phyloP scores from a whole-genome alignment of 169 alveolate genomes.

The Plasmodium fragile region DNA sequence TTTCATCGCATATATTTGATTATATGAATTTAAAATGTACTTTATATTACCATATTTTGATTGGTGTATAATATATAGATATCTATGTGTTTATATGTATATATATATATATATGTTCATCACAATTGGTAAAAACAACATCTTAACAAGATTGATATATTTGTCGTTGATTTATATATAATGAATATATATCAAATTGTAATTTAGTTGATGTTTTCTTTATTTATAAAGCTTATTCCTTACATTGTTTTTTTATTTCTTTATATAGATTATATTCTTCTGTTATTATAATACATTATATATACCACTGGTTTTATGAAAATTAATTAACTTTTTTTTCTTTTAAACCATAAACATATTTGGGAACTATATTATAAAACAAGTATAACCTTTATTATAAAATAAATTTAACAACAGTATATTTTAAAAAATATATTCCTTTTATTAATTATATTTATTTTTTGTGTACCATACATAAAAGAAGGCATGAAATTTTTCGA shows the following conservation, averaged over 20 bases:
- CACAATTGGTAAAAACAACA: not conserved
- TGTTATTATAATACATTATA: not conserved
- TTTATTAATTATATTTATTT: no score
- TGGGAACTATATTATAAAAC: not conserved
- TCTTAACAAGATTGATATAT: no score
- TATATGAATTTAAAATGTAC: not conserved
- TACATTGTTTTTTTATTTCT: no score
- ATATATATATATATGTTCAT: no score
- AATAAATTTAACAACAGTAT: not conserved
- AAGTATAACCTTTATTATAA: not conserved
- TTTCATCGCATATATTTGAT: not conserved
- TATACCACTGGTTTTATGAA: not conserved
- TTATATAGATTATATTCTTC: no score
- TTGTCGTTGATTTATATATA: not conserved
- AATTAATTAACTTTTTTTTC: not conserved
- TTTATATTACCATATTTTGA: not conserved
- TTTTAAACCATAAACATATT: not conserved
- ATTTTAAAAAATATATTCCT: not conserved
- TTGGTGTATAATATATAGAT: no score
- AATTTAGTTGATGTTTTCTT: not conserved
- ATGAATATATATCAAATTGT: not conserved
- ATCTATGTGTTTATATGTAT: not conserved
- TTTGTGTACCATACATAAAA: not conserved
- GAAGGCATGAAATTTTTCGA: not conserved
- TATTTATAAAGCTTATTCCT: not conserved